Base-by-base conservation (phyloP, 148 eudicot species). In the Arctostaphylos glauca region DNA sequence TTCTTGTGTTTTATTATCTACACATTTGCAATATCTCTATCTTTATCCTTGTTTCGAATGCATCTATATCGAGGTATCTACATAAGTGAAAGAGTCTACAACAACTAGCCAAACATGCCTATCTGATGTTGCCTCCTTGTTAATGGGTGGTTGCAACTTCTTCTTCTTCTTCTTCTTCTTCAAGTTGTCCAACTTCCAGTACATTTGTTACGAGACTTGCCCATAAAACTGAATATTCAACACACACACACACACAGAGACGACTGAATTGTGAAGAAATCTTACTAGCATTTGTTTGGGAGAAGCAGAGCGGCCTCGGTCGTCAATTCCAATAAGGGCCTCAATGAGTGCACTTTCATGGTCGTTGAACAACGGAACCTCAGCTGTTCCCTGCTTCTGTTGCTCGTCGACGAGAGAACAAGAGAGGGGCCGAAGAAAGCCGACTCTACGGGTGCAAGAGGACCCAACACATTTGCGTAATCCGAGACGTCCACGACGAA, bases 251-350 rank as follows among this genome's bases (percentile, higher is more conserved):
- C 0, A 9, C 1, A 19, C 0, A 80, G 8, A 21, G 25, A 62
- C 54, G n/a, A 38, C 2, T 12, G 50, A 81, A 55, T 49, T 3
- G 38, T 3, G 58, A 31, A 3, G 1, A 68, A 25, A 3, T 44
- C 9, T 47, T 86, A 92, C 98, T 81, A 92, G 87, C 83, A 94
- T 88, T 81, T 94, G 98, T 15, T 81, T 86, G 46, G 93, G 84
- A 49, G 97, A 91, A 88, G 95, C 93, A 75, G 95, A 91, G 84
- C 95, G 92, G 15, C 98, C 98, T 21, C 98, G 98, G 84, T 98
- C 98, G 86, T 96, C 97, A 66, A 96, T 87, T 2, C 98, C 98
- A 16, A 96, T 86, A 5, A 96, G 91, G 74, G 94, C 97, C 23
- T 91, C 93, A 64, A 96, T 83, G 2, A 96, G 89, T 1, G 84